Conservation (phyloP, 192 early-diverging fungal species). For the Coemansia biformis region DNA sequence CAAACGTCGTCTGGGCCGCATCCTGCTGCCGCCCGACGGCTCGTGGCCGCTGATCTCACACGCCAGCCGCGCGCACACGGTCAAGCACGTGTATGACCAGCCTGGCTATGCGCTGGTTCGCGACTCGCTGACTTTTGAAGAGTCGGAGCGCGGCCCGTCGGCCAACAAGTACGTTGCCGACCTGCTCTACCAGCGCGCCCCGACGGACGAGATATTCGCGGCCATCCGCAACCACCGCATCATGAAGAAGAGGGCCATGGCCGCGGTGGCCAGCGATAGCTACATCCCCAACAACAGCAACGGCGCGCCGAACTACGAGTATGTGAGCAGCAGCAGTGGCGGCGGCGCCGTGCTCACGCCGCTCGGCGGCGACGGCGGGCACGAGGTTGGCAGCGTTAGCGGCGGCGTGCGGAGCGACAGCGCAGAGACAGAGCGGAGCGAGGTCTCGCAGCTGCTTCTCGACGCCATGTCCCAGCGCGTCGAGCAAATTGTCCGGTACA, state of each 20-base stretch:
- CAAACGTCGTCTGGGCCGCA: too few species aligned
- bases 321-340: slow-evolving; percentile 6
- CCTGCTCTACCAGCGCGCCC: slow-evolving; percentile 66
- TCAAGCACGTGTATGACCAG: slow-evolving; percentile 40
- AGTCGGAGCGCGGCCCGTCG: slow-evolving; percentile 46
- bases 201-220: slow-evolving; percentile 66
- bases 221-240: slow-evolving; percentile 53
- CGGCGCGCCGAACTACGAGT: too few species aligned
- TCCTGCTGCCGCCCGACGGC: slow-evolving; percentile 56
- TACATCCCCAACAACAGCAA: slow-evolving; percentile 28
- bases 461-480: slow-evolving; percentile 43
- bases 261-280: slow-evolving; percentile 41
- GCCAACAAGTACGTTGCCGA: slow-evolving; percentile 60
- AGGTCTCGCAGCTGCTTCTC: slow-evolving; percentile 32
- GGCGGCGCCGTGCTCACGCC: neutral
- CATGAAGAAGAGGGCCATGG: slow-evolving; percentile 38
- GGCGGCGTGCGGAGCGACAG: slow-evolving; percentile 14
- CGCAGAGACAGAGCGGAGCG: slow-evolving; percentile 24
- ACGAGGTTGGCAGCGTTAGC: too few species aligned
- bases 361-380: neutral
- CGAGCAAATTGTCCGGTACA: slow-evolving; percentile 39
- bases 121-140: slow-evolving; percentile 58
- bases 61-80: slow-evolving; percentile 41
- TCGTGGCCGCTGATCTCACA: slow-evolving; percentile 77
- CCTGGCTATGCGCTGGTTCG: slow-evolving; percentile 56